A percentile compares a stretch with the other conserved stretches of the same genome.
Evolutionary conservation across 1,284 basidiomycete species (phyloP).

Genomic region (Leucocoprinus gongylophorus): DNA sequence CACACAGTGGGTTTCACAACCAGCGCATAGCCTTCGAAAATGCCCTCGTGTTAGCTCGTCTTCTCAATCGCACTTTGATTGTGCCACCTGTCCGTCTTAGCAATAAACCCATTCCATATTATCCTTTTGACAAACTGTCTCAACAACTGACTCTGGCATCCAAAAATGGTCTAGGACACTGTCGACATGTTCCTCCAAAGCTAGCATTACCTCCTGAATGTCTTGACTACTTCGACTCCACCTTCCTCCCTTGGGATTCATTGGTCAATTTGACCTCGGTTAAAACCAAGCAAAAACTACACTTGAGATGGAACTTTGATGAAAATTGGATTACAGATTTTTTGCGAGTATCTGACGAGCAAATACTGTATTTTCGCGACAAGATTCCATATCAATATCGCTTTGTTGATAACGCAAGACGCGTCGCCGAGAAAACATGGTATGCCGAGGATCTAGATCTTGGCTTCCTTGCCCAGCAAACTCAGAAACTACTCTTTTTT

Average conservation of each 20-base stretch:
- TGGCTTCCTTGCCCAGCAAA: constrained; percentile 30
- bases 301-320: constrained; percentile 43
- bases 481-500: constrained; percentile 48
- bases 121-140: constrained; percentile 51
- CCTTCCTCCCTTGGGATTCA: constrained; percentile 60
- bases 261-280: constrained; percentile 48
- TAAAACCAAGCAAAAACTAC: constrained; percentile 31
- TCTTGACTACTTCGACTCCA: constrained; percentile 49
- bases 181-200: constrained; percentile 30
- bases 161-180: constrained; percentile 49
- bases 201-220: constrained; percentile 47
- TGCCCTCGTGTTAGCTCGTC: constrained; percentile 57
- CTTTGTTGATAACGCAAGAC: constrained; percentile 46
- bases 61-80: constrained; percentile 70
- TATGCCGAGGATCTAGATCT: constrained; percentile 39
- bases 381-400: constrained; percentile 53
- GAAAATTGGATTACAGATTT: constrained; percentile 41
- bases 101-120: constrained; percentile 52
- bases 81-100: constrained; percentile 68
- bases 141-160: constrained; percentile 41
- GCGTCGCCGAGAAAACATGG: constrained; percentile 22
- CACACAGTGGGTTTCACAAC: constrained; percentile 80
- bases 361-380: constrained; percentile 48
- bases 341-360: constrained; percentile 33
- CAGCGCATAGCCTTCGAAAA: constrained; percentile 81